Conservation (phyloP, 805 yeast genomes). For the Yamadazyma kitorensis region DNA sequence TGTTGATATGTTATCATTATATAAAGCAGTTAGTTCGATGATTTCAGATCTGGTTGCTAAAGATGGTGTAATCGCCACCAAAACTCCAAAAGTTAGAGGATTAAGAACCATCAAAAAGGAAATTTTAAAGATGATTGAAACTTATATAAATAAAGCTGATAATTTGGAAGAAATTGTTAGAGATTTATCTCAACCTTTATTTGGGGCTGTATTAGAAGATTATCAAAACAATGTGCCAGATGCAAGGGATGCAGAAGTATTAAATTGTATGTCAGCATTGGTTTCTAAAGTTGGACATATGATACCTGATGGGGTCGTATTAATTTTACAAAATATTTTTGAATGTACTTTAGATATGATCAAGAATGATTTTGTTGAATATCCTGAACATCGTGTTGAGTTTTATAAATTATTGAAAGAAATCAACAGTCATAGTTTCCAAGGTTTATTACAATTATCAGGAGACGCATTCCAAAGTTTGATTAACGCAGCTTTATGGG, state of each 20-base stretch:
- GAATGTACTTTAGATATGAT: slow-evolving; percentile 95
- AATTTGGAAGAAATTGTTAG: slow-evolving; percentile 80
- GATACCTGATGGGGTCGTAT: slow-evolving; percentile 86
- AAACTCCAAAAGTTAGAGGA: slow-evolving; percentile 92
- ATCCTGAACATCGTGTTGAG: slow-evolving; percentile 97
- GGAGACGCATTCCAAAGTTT: slow-evolving; percentile 89
- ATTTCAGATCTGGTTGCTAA: slow-evolving; percentile 74
- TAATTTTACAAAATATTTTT: slow-evolving; percentile 85
- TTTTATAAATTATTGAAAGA: slow-evolving; percentile 87
- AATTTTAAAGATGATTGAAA: slow-evolving; percentile 82
- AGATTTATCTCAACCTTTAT: slow-evolving; percentile 77
- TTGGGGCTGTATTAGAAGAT: slow-evolving; percentile 84
- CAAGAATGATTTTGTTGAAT: slow-evolving; percentile 90
- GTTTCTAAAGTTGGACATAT: slow-evolving; percentile 82
- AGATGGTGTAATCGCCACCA: slow-evolving; percentile 87
- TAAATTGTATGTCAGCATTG: slow-evolving; percentile 89
- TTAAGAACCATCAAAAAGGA: slow-evolving; percentile 96
- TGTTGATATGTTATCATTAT: slow-evolving; percentile 84
- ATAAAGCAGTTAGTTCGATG: slow-evolving; percentile 84
- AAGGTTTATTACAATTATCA: slow-evolving; percentile 82
- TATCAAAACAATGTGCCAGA: slow-evolving; percentile 87
- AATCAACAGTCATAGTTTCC: slow-evolving; percentile 80
- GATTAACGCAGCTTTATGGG: slow-evolving; percentile 95
- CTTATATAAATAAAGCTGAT: slow-evolving; percentile 83
- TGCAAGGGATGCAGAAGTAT: slow-evolving; percentile 96